Conservation (phyloP, 1,284 basidiomycete genomes). For the Fomitiporia mediterranea region DNA sequence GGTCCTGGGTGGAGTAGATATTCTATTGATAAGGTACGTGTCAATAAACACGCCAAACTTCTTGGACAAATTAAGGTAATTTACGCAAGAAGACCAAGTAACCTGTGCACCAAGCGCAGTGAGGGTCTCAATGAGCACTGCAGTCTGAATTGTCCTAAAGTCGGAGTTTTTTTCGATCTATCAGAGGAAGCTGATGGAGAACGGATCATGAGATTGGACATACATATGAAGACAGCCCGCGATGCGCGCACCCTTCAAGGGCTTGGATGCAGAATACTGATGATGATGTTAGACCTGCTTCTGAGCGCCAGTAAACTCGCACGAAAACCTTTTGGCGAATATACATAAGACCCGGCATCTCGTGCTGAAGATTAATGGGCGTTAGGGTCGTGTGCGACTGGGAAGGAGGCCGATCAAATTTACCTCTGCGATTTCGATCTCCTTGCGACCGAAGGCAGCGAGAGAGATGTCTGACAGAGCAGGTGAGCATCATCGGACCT, state of each 20-base stretch:
- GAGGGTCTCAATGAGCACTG: constrained; percentile 95
- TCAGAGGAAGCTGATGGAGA: constrained; percentile 11
- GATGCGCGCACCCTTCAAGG: constrained; percentile 93
- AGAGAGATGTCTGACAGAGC: constrained; percentile 79
- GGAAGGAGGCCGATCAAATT: constrained; percentile 11
- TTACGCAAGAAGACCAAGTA: constrained; percentile 96
- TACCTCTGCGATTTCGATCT: constrained; percentile 96
- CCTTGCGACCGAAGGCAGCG: constrained; percentile 96
- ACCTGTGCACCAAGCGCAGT: constrained; percentile 95
- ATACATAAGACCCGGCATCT: constrained; percentile 94
- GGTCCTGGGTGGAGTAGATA: constrained; percentile 99
- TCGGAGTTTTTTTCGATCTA: constrained; percentile 16
- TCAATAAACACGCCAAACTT: constrained; percentile 14
- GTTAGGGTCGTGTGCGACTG: constrained; percentile 19
- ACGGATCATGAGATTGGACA: constrained; percentile 23
- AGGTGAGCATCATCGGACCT: constrained; percentile 13
- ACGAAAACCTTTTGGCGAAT: constrained; percentile 70
- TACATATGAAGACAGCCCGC: constrained; percentile 98
- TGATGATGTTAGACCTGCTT: constrained; percentile 24
- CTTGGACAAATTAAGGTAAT: constrained; percentile 28
- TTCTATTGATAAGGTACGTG: constrained; percentile 49
- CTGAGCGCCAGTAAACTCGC: constrained; percentile 1
- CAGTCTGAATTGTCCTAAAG: constrained; percentile 90
- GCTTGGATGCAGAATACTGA: constrained; percentile 79
- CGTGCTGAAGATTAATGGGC: constrained; percentile 49